Percentiles rank a stretch among this genome's conserved stretches.
phyloP scores from a whole-genome alignment of 1,284 basidiomycete genomes.

The Leccinum subrobustum region DNA sequence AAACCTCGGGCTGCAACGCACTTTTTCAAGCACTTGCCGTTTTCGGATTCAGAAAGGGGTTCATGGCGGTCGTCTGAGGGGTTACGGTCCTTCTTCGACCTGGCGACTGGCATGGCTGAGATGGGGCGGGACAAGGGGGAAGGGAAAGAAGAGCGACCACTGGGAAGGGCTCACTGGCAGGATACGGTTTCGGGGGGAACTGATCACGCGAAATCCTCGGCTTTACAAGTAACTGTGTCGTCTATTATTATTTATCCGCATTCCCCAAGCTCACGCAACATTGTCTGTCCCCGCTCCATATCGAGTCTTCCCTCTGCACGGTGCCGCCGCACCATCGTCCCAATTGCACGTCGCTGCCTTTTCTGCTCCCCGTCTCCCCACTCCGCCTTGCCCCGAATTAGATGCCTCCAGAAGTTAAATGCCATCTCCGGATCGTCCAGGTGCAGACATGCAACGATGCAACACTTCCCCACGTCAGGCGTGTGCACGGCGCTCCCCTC shows the following conservation, averaged over 20 bases:
- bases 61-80: slow-evolving; percentile 50
- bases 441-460: slow-evolving; percentile 49
- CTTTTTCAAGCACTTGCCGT: slow-evolving; percentile 70
- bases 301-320: slow-evolving; percentile 32
- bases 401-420: slow-evolving; percentile 55
- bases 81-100: slow-evolving; percentile 62
- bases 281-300: slow-evolving; percentile 25
- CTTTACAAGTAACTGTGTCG: not conserved
- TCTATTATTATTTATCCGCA: not conserved
- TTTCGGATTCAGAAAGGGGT: slow-evolving; percentile 58
- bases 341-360: slow-evolving; percentile 42
- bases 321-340: slow-evolving; percentile 34
- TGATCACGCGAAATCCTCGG: not conserved
- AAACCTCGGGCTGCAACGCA: slow-evolving; percentile 45
- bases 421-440: slow-evolving; percentile 50
- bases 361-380: slow-evolving; percentile 50
- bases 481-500: slow-evolving; percentile 39
- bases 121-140: not conserved
- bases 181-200: not conserved
- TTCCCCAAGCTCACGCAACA: slow-evolving; percentile 37
- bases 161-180: not conserved
- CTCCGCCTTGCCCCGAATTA: slow-evolving; percentile 47
- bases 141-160: not conserved
- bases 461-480: slow-evolving; percentile 48
- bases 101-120: slow-evolving; percentile 56